Base-by-base conservation (phyloP, 129 eudicot genomes). In the Tagetes patula region DNA sequence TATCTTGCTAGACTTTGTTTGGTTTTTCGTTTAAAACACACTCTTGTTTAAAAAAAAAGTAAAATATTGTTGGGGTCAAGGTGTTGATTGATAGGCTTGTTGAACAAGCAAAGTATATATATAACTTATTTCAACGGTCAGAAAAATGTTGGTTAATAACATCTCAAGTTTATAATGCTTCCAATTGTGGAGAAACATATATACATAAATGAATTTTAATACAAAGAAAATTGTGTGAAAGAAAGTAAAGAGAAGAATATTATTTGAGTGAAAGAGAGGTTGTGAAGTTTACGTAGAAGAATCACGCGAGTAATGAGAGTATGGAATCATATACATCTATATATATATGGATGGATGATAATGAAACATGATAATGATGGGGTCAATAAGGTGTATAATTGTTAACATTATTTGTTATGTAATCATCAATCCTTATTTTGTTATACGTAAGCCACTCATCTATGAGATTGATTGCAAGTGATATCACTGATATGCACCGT, bases 311-410 rank as follows among this genome's bases (percentile, higher is more conserved):
- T n/a, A 38, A 30, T 30, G 13, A 63, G 79, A 46, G 80, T 67
- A 55, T 43, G 36, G 58, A 43, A 46, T 32, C 67, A 36, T 75
- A 54, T 54, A 75, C 67, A 75, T 73, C 80, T 75, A 74, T 41
- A 66, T 20, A 20, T 20, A 20, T 20, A 73, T 20, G 33, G 64
- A 38, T 46, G 30, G 49, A 74, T 41, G 79, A 55, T 43, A 8
- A 73, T 73, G 71, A 14, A 54, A 14, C 11, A 54, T 54, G 9
- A 37, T 20, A 0, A 20, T 20, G 27, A 20, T 20, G 27, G 27
- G 27, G 27, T 20, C 27, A 20, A 20, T 20, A 20, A 20, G 27
- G 27, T 20, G 27, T 20, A 20, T 20, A 20, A 20, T 20, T 20
- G 27, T 20, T 20, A 20, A 20, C 27, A 20, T 20, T 20, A 20